Evolutionary conservation across 306 rosid species (phyloP).

Genomic region (Prunus kanzakura): DNA sequence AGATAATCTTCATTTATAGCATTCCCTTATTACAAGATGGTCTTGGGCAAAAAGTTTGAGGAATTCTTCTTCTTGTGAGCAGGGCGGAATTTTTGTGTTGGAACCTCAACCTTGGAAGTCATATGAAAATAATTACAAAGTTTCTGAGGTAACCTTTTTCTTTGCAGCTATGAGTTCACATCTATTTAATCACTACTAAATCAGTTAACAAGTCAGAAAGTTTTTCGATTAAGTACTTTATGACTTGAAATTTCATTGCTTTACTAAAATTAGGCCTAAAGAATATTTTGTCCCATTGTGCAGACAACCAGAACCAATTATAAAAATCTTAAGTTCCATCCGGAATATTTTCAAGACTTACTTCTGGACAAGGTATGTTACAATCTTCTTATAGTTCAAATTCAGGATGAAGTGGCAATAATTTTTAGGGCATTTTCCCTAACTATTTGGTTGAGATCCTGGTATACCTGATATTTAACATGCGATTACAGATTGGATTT

Average conservation of each 20-base stretch:
- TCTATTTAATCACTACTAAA: background rate
- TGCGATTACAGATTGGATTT: conserved; percentile 64
- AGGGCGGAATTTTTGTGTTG: conserved; percentile 90
- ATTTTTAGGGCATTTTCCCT: conserved; percentile 2
- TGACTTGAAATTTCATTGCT: background rate
- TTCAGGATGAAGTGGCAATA: background rate
- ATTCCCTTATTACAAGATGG: background rate
- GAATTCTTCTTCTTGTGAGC: conserved; percentile 22
- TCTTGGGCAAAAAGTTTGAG: background rate
- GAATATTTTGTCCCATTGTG: conserved; percentile 8
- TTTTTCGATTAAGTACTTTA: background rate
- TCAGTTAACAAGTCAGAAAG: background rate
- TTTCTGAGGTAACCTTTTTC: conserved; percentile 41
- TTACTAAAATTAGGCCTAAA: background rate
- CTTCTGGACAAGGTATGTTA: conserved; percentile 78
- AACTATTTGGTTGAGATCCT: background rate
- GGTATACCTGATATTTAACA: conserved; percentile 19
- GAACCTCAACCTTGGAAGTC: conserved; percentile 99
- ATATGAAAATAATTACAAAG: conserved; percentile 40
- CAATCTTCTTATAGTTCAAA: conserved; percentile 1
- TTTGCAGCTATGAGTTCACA: background rate
- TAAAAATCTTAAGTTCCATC: conserved; percentile 43
- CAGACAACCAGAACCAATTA: conserved; percentile 57
- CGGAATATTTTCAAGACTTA: conserved; percentile 63
- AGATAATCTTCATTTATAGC: background rate